These are phyloP conservation scores for Diutina sp. DNA, from an alignment of 1,139 yeast species.

Conservation along the genomic window DNA sequence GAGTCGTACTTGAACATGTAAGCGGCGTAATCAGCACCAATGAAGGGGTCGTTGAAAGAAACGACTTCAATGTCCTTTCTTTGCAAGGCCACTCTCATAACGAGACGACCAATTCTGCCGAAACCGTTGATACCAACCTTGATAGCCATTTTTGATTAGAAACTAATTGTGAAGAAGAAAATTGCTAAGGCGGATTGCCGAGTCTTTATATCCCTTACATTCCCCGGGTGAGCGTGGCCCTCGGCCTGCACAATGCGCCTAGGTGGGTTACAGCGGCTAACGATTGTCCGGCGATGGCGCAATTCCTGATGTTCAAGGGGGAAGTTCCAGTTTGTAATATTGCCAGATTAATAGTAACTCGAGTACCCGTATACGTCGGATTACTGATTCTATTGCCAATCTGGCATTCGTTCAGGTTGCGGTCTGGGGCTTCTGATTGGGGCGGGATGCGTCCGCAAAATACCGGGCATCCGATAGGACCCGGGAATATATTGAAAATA, in stretches of 20 bases:
- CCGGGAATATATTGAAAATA: not conserved
- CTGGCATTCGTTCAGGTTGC: not conserved
- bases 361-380: not conserved
- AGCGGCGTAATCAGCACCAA: slow-evolving; percentile 71
- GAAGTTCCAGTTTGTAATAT: too few species aligned
- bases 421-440: not conserved
- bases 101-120: slow-evolving; percentile 86
- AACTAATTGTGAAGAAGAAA: not conserved
- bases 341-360: too few species aligned
- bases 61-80: slow-evolving; percentile 66
- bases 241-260: slow-evolving; percentile 2
- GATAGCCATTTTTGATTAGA: slow-evolving; percentile 10
- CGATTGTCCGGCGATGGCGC: not conserved
- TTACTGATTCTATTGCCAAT: not conserved
- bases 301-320: too few species aligned
- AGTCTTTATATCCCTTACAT: not conserved
- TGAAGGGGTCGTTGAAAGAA: slow-evolving; percentile 78
- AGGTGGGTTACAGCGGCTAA: not conserved
- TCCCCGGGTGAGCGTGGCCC: slow-evolving; percentile 2
- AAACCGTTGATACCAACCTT: slow-evolving; percentile 73
- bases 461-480: not conserved
- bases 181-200: not conserved
- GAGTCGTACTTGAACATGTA: slow-evolving; percentile 86
- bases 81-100: slow-evolving; percentile 61
- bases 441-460: not conserved